A percentile compares a stretch with the other conserved stretches of the same genome.
Conservation (phyloP, 495 filamentous ascomycete species). For the Chaetomium tenue region DNA sequence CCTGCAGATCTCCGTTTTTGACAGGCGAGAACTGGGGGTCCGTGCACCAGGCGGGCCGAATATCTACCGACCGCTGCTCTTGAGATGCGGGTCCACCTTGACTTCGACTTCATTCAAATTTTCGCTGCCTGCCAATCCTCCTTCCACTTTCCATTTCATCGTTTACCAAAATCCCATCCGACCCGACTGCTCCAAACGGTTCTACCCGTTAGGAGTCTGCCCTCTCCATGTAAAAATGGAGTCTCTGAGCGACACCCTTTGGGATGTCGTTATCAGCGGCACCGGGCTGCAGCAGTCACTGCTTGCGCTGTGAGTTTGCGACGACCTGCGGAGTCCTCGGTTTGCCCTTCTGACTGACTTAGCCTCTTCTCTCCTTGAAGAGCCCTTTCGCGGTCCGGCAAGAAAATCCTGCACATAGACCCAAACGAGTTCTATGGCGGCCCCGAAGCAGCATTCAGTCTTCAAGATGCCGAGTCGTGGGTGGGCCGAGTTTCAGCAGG, state of each 20-base stretch:
- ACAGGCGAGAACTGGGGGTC: neutral
- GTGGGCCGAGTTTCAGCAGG: conserved; percentile 34
- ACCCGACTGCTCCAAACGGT: conserved; percentile 31
- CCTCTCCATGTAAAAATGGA: conserved; percentile 61
- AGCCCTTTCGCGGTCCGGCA: conserved; percentile 85
- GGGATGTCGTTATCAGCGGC: conserved; percentile 90
- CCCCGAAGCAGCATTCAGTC: conserved; percentile 78
- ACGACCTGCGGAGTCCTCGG: conserved; percentile 3
- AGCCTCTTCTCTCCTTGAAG: conserved; percentile 59
- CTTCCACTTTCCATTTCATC: conserved; percentile 28
- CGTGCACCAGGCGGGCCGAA: conserved; percentile 30
- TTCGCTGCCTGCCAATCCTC: conserved; percentile 30
- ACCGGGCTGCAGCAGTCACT: conserved; percentile 89
- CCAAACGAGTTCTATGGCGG: conserved; percentile 85
- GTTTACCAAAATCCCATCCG: conserved; percentile 21
- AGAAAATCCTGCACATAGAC: conserved; percentile 90
- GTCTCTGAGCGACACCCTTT: conserved; percentile 70
- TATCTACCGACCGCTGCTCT: conserved; percentile 18
- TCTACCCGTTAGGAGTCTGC: conserved; percentile 16
- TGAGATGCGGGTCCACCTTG: neutral
- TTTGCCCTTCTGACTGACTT: conserved; percentile 60
- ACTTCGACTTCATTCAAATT: conserved; percentile 39
- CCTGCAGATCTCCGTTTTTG: conserved; percentile 14
- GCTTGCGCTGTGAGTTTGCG: conserved; percentile 76
- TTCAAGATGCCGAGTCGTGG: conserved; percentile 81